A percentile compares a stretch with the other conserved stretches of the same genome.
phyloP scores from a whole-genome alignment of 345 rosid species.

The Euphorbia pulcherrima region DNA sequence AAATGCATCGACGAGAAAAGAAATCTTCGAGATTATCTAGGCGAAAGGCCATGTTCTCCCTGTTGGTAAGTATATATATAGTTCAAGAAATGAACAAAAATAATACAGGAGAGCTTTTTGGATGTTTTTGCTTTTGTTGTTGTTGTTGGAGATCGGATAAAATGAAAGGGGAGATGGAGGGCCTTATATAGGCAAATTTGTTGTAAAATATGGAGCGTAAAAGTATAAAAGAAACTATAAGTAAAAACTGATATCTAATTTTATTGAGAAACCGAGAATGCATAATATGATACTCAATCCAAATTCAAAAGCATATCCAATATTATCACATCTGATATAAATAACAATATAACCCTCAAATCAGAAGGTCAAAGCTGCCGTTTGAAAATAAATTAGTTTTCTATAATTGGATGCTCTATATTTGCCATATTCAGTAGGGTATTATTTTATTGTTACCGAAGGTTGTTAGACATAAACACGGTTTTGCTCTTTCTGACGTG shows the following conservation, averaged over 20 bases:
- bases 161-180: neutral
- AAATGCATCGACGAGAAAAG: slow-evolving; percentile 33
- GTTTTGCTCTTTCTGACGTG: too few species aligned
- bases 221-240: too few species aligned
- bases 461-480: too few species aligned
- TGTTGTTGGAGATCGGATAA: slow-evolving; percentile 12
- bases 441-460: slow-evolving; percentile 21
- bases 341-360: slow-evolving; percentile 17
- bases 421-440: neutral
- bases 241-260: too few species aligned
- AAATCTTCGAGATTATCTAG: slow-evolving; percentile 17
- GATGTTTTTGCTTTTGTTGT: neutral
- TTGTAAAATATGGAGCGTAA: too few species aligned
- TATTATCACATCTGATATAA: too few species aligned
- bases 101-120: neutral
- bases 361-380: slow-evolving; percentile 16
- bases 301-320: too few species aligned
- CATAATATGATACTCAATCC: too few species aligned
- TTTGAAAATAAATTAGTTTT: neutral
- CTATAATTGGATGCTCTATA: slow-evolving; percentile 15
- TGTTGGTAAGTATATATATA: neutral
- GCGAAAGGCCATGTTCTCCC: slow-evolving; percentile 18
- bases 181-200: slow-evolving; percentile 16
- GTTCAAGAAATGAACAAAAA: neutral
- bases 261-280: slow-evolving; percentile 1